These are phyloP conservation scores for Boletus fagicola DNA, from an alignment of 768 basidiomycete genomes.

Conservation along the genomic window DNA sequence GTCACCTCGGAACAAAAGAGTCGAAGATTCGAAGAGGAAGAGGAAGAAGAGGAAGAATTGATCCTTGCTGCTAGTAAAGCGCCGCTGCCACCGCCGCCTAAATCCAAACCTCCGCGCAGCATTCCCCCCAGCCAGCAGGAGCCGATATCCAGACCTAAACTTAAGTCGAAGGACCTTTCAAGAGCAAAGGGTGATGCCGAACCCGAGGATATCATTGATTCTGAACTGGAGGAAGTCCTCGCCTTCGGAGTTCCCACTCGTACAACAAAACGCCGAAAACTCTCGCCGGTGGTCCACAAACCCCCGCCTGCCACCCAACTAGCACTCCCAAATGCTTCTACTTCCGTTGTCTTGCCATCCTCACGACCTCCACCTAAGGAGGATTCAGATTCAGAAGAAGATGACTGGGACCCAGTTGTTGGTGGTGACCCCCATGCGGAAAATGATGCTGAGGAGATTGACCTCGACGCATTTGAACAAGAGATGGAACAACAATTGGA, in stretches of 20 bases:
- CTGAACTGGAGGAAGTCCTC: conserved; percentile 44
- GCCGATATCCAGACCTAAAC: conserved; percentile 26
- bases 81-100: conserved; percentile 29
- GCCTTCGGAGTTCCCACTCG: conserved; percentile 48
- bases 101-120: conserved; percentile 32
- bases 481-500: conserved; percentile 38
- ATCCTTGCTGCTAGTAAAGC: conserved; percentile 22
- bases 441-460: conserved; percentile 35
- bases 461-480: conserved; percentile 34
- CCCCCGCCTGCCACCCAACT: conserved; percentile 25
- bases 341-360: conserved; percentile 32
- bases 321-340: conserved; percentile 39
- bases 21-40: conserved; percentile 32
- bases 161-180: conserved; percentile 22
- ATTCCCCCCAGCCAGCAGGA: conserved; percentile 25
- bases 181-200: conserved; percentile 26
- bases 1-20: conserved; percentile 27
- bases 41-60: conserved; percentile 33
- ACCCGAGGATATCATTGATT: conserved; percentile 22
- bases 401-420: conserved; percentile 52
- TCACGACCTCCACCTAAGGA: conserved; percentile 28
- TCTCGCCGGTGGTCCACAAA: conserved; percentile 23
- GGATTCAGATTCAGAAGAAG: conserved; percentile 46
- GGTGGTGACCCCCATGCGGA: conserved; percentile 25
- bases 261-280: conserved; percentile 34